These are phyloP conservation scores for Trametes cinnabarina DNA, from an alignment of 768 basidiomycete genomes.

Conservation along the genomic window DNA sequence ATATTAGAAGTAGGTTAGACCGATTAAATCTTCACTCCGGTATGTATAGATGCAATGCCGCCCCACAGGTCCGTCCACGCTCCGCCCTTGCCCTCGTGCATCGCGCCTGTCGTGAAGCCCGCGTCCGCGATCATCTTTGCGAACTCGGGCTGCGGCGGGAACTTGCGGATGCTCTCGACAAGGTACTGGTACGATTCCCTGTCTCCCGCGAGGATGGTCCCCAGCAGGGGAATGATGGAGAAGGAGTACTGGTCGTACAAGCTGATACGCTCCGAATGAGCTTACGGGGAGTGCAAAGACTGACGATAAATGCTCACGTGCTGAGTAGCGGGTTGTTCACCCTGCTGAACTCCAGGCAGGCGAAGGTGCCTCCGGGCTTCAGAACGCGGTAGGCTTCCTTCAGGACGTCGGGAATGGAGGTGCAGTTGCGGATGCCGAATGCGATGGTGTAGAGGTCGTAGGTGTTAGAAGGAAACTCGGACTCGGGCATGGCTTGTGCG, in stretches of 20 bases:
- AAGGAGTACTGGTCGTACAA: slow-evolving; percentile 96
- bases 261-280: slow-evolving; percentile 40
- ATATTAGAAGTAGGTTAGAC: neutral
- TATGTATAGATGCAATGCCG: slow-evolving; percentile 85
- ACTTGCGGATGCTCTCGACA: slow-evolving; percentile 93
- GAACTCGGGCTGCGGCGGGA: slow-evolving; percentile 87
- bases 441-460: slow-evolving; percentile 98
- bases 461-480: slow-evolving; percentile 73
- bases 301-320: slow-evolving; percentile 56
- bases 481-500: slow-evolving; percentile 72
- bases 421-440: slow-evolving; percentile 97
- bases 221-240: slow-evolving; percentile 89
- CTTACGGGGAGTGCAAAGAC: neutral
- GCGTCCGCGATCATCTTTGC: slow-evolving; percentile 85
- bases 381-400: slow-evolving; percentile 90
- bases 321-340: slow-evolving; percentile 85
- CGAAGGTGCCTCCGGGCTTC: slow-evolving; percentile 94
- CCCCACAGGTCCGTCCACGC: slow-evolving; percentile 87
- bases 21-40: slow-evolving; percentile 69
- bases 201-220: slow-evolving; percentile 96
- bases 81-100: slow-evolving; percentile 66
- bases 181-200: slow-evolving; percentile 95
- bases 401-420: slow-evolving; percentile 84
- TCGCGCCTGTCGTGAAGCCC: slow-evolving; percentile 69
- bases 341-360: slow-evolving; percentile 94